A percentile compares a stretch with the other conserved stretches of the same genome.
These are phyloP conservation scores for Schizophyllum commune DNA, from an alignment of 1,284 basidiomycete genomes.

Conservation along the genomic window DNA sequence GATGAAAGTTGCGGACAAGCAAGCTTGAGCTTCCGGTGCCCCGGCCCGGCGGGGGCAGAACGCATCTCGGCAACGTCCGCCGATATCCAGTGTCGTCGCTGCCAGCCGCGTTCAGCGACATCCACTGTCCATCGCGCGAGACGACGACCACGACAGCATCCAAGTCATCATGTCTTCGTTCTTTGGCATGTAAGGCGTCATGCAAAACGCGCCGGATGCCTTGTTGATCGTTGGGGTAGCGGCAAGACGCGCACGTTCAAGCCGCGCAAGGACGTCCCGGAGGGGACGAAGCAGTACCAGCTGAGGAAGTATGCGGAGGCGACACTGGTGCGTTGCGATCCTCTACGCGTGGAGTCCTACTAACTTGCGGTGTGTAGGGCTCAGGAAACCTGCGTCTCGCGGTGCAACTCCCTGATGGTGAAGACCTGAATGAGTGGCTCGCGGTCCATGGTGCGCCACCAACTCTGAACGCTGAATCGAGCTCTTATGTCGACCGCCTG, in stretches of 20 bases:
- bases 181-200: slow-evolving; percentile 66
- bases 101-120: slow-evolving; percentile 1
- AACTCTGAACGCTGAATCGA: background rate
- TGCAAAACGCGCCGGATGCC: slow-evolving; percentile 1
- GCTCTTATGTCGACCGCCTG: slow-evolving; percentile 1
- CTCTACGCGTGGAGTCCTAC: background rate
- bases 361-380: slow-evolving; percentile 43
- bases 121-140: slow-evolving; percentile 5
- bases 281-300: slow-evolving; percentile 96
- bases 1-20: background rate
- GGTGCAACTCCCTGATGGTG: slow-evolving; percentile 88
- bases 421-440: slow-evolving; percentile 94
- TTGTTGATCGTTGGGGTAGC: slow-evolving; percentile 27
- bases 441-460: slow-evolving; percentile 80
- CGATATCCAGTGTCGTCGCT: background rate
- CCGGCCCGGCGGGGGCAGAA: background rate
- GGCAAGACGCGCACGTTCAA: slow-evolving; percentile 95
- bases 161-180: slow-evolving; percentile 62
- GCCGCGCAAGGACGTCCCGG: slow-evolving; percentile 89
- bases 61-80: background rate
- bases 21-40: background rate
- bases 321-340: slow-evolving; percentile 60
- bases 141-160: background rate
- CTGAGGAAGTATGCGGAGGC: slow-evolving; percentile 96
- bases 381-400: slow-evolving; percentile 89